These are phyloP conservation scores for Hypsizygus marmoreus DNA, from an alignment of 768 basidiomycete species.

Conservation along the genomic window DNA sequence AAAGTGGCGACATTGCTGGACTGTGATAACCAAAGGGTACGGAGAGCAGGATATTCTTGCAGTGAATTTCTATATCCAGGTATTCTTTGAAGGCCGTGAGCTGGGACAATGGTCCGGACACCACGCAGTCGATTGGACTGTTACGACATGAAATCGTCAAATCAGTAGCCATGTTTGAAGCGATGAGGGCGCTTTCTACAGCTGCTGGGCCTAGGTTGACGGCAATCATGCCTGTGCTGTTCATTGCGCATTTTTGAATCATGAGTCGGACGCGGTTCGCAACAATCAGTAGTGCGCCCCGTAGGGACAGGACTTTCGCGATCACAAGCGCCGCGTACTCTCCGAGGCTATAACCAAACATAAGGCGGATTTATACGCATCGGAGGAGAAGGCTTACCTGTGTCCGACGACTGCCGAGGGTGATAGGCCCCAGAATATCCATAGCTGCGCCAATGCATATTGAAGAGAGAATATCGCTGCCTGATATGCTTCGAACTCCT, in stretches of 20 bases:
- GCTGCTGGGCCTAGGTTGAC: constrained; percentile 39
- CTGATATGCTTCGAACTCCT: constrained; percentile 51
- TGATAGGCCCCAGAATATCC: constrained; percentile 68
- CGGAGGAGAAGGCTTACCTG: constrained; percentile 47
- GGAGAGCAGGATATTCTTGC: constrained; percentile 45
- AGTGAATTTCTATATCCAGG: constrained; percentile 36
- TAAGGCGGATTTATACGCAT: constrained; percentile 4
- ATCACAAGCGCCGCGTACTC: constrained; percentile 73
- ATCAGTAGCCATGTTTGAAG: constrained; percentile 33
- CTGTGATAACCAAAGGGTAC: constrained; percentile 72
- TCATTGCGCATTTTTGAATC: constrained; percentile 43
- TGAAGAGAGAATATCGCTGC: constrained; percentile 61
- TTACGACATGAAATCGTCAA: constrained; percentile 65
- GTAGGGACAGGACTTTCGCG: constrained; percentile 58
- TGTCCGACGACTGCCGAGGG: constrained; percentile 71
- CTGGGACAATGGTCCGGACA: constrained; percentile 54
- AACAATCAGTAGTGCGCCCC: constrained; percentile 59
- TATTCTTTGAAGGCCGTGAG: constrained; percentile 42
- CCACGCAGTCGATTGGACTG: constrained; percentile 54
- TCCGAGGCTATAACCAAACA: constrained; percentile 53
- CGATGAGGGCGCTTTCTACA: constrained; percentile 35
- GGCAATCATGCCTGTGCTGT: constrained; percentile 63
- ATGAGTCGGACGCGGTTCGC: constrained; percentile 62
- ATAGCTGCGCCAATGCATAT: constrained; percentile 61
- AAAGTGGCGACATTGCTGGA: constrained; percentile 58